Base-by-base conservation (phyloP, 371 early-diverging fungal genomes). In the Batkoa obscura region DNA sequence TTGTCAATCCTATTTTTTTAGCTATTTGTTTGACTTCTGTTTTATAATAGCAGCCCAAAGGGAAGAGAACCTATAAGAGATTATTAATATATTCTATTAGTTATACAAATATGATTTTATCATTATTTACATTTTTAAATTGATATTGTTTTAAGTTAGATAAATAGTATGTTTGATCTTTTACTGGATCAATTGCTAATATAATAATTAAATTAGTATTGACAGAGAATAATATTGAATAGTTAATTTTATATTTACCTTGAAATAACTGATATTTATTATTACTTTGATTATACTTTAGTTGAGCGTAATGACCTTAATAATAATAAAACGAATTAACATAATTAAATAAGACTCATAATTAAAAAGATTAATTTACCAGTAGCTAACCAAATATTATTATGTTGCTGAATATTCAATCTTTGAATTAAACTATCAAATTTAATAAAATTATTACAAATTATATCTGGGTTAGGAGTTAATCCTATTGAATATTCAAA, bases 121-220 rank as follows among this genome's bases (percentile, higher is more conserved):
- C 12, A 36, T 13, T 12, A 15, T 33, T 50, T 65, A 65, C 65
- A 4, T 71, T 65, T 45, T 64, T 57, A 12, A 79, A 46, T 10
- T 74, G 73, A 15, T 57, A 17, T 57, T 72, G 68, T 4, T 69
- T 62, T 4, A 87, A 78, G 2, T 72, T 73, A 0, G 89, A 80
- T n/a, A 95, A 65, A 58, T 86, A 95, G 67, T 93, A 95, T 1
- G 86, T 83, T 64, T 95, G 96, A 63, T 95, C 96, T 59, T 95
- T 95, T 43, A 59, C 70, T 30, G 59, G 54, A 58, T 95, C 96
- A 4, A 62, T 15, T 0, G 83, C 83, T 59, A 64, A 49, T 33
- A 23, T 12, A 2, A 23, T 6, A 50, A 32, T 6, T 10, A 5
- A 45, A n/a, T 13, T n/a, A 45, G 15, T 32, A 10, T 8, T 12